phyloP scores from a whole-genome alignment of 768 basidiomycete genomes.

The Atractiella rhizophila region DNA sequence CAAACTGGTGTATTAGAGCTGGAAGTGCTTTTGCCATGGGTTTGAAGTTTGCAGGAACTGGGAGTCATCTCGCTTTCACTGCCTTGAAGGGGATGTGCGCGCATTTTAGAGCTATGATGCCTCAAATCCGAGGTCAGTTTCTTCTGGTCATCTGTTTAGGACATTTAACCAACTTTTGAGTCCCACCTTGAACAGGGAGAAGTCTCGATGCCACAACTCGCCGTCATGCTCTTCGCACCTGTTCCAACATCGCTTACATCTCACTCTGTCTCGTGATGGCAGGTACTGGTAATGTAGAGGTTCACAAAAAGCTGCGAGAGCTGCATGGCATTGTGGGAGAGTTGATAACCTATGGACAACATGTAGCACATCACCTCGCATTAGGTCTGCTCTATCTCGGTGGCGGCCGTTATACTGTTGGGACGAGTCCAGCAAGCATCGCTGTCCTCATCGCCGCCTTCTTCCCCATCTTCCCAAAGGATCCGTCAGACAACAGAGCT shows the following conservation, averaged over 20 bases:
- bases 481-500: constrained; percentile 62
- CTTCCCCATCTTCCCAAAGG: constrained; percentile 61
- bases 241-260: constrained; percentile 62
- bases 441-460: constrained; percentile 72
- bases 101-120: constrained; percentile 5
- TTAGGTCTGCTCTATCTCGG: constrained; percentile 81
- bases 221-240: constrained; percentile 66
- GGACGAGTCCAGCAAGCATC: constrained; percentile 72
- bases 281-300: constrained; percentile 80
- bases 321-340: constrained; percentile 62
- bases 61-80: constrained; percentile 50
- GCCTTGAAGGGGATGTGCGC: constrained; percentile 54
- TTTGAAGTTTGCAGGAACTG: constrained; percentile 82
- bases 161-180: neutral
- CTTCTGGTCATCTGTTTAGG: neutral
- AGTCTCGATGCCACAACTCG: constrained; percentile 64
- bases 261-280: constrained; percentile 85
- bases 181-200: constrained; percentile 26
- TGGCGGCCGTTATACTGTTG: constrained; percentile 69
- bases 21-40: constrained; percentile 78
- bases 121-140: constrained; percentile 1
- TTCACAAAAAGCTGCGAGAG: constrained; percentile 59
- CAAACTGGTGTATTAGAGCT: constrained; percentile 71
- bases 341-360: constrained; percentile 40
- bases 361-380: constrained; percentile 70